phyloP scores from a whole-genome alignment of 2,329 filamentous ascomycete genomes.

The Trichothecium roseum region DNA sequence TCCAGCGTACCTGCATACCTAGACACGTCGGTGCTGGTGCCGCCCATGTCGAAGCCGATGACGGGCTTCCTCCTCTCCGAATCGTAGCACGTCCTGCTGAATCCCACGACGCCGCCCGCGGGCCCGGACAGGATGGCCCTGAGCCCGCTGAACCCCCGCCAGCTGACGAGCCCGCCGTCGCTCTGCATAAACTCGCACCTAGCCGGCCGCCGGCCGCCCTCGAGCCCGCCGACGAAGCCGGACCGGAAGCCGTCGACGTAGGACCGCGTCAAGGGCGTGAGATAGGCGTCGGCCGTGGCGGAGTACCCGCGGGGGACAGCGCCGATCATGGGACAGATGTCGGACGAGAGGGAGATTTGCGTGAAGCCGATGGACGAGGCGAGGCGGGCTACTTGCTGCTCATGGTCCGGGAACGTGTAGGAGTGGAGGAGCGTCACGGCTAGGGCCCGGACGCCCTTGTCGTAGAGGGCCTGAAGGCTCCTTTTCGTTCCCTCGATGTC shows the following conservation, averaged over 20 bases:
- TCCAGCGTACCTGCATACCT: slow-evolving; percentile 68
- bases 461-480: slow-evolving; percentile 51
- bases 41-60: slow-evolving; percentile 92
- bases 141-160: slow-evolving; percentile 72
- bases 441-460: slow-evolving; percentile 63
- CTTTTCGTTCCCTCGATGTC: slow-evolving; percentile 39
- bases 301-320: slow-evolving; percentile 29
- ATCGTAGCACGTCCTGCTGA: slow-evolving; percentile 85
- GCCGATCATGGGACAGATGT: slow-evolving; percentile 33
- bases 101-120: slow-evolving; percentile 84
- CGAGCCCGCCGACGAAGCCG: slow-evolving; percentile 72
- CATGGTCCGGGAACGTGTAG: slow-evolving; percentile 83
- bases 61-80: slow-evolving; percentile 70
- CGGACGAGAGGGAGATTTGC: slow-evolving; percentile 54
- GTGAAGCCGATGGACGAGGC: slow-evolving; percentile 64
- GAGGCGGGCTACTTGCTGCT: slow-evolving; percentile 64
- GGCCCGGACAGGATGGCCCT: slow-evolving; percentile 80
- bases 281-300: slow-evolving; percentile 32
- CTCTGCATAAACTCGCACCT: slow-evolving; percentile 94
- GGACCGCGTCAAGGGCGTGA: slow-evolving; percentile 28
- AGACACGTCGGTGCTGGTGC: slow-evolving; percentile 85
- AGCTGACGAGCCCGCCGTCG: slow-evolving; percentile 63
- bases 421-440: slow-evolving; percentile 88
- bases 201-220: slow-evolving; percentile 56
- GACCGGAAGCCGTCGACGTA: slow-evolving; percentile 63